Percentiles rank a stretch among this genome's conserved stretches.
These are phyloP conservation scores for Tylopilus balloui DNA, from an alignment of 768 basidiomycete genomes.

Conservation along the genomic window DNA sequence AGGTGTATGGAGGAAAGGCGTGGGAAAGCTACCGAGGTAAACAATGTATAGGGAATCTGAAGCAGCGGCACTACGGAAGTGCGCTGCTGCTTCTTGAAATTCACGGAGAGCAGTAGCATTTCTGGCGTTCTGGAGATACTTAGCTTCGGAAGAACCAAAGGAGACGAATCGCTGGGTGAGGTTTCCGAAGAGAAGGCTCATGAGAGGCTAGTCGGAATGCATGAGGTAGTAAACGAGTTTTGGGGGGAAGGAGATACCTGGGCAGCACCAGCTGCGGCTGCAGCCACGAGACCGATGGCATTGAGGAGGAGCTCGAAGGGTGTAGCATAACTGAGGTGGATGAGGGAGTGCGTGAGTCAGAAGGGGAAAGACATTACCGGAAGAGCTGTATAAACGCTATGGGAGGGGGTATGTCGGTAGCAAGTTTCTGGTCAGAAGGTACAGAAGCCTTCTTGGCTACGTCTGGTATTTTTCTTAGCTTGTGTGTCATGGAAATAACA, in stretches of 20 bases:
- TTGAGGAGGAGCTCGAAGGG: conserved; percentile 62
- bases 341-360: not conserved
- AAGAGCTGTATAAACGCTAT: conserved; percentile 44
- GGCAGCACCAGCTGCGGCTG: conserved; percentile 72
- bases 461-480: too few species aligned
- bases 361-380: conserved; percentile 31
- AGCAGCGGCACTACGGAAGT: conserved; percentile 52
- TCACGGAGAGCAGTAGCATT: conserved; percentile 31
- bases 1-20: not conserved
- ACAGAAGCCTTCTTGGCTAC: too few species aligned
- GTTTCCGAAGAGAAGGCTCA: conserved; percentile 82
- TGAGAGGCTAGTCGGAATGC: conserved; percentile 50
- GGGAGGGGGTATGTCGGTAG: conserved; percentile 24
- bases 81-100: conserved; percentile 32
- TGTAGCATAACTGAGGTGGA: conserved; percentile 61
- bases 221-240: conserved; percentile 5
- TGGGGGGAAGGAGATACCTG: conserved; percentile 44
- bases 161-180: conserved; percentile 70
- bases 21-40: conserved; percentile 51
- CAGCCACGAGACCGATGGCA: conserved; percentile 64
- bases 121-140: conserved; percentile 22
- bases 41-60: conserved; percentile 61
- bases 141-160: conserved; percentile 36
- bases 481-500: too few species aligned
- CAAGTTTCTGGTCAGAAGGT: too few species aligned